These are phyloP conservation scores for Phytopythium kandeliae DNA, from an alignment of 352 stramenopile species.

Conservation along the genomic window DNA sequence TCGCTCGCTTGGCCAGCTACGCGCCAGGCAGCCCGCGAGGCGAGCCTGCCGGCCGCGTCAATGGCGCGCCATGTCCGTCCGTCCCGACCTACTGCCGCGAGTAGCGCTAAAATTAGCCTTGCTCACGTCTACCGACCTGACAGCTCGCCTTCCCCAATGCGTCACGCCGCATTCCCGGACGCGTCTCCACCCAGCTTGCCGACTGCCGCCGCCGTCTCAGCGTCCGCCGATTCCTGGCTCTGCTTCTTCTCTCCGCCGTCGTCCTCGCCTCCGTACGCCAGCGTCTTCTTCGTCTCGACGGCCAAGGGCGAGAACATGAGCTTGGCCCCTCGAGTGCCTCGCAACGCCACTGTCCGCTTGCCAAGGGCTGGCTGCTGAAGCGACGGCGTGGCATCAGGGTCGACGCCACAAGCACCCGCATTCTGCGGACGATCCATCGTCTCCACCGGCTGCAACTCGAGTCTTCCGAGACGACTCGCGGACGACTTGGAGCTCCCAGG, in stretches of 20 bases:
- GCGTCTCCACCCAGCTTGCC: background rate
- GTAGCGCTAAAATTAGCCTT: too few species aligned
- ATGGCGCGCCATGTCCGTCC: too few species aligned
- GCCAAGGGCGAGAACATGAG: slow-evolving; percentile 38
- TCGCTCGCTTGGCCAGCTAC: too few species aligned
- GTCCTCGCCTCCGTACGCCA: slow-evolving; percentile 4
- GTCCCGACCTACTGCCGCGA: too few species aligned
- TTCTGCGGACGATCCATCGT: background rate
- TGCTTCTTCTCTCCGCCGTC: background rate
- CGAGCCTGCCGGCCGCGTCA: too few species aligned
- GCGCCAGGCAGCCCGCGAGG: too few species aligned
- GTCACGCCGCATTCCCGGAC: background rate
- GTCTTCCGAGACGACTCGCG: background rate
- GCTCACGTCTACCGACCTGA: too few species aligned
- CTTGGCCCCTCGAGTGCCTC: slow-evolving; percentile 25
- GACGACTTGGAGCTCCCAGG: slow-evolving; percentile 3
- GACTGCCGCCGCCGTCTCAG: background rate
- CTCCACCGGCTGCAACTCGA: background rate
- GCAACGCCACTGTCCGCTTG: slow-evolving; percentile 18
- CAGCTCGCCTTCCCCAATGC: too few species aligned
- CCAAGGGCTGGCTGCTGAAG: slow-evolving; percentile 8
- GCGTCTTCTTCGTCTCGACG: slow-evolving; percentile 16
- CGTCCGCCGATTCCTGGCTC: background rate
- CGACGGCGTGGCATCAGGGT: slow-evolving; percentile 4
- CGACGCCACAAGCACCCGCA: background rate